Percentiles rank a stretch among this genome's conserved stretches.
These are phyloP conservation scores for Adenanthera pavonina DNA, from an alignment of 306 rosid species.

Conservation along the genomic window DNA sequence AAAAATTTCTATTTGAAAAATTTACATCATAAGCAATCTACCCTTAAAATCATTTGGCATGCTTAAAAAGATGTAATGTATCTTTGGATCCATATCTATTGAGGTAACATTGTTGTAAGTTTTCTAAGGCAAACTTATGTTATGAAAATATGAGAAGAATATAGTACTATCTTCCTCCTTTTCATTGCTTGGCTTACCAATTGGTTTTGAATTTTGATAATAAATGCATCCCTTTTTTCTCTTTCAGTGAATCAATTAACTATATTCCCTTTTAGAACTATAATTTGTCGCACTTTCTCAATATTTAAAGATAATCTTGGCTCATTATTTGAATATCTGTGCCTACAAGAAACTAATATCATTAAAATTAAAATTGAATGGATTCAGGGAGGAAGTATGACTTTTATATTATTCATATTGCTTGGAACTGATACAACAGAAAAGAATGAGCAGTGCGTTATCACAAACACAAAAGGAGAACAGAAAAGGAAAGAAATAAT, in stretches of 20 bases:
- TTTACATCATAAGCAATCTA: not conserved
- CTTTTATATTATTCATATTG: not conserved
- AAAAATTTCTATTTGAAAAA: constrained; percentile 7
- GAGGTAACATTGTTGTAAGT: not conserved
- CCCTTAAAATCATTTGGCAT: not conserved
- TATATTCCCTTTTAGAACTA: not conserved
- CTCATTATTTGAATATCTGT: not conserved
- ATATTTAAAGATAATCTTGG: not conserved
- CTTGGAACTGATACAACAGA: not conserved
- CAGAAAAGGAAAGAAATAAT: too few species aligned
- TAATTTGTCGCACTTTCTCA: not conserved
- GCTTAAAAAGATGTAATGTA: not conserved
- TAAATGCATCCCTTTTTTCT: not conserved
- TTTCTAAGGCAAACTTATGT: not conserved
- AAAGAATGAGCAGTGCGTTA: too few species aligned
- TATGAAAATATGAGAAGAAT: not conserved
- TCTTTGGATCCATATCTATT: not conserved
- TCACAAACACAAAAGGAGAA: too few species aligned
- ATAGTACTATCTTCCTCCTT: not conserved
- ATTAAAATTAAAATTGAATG: not conserved
- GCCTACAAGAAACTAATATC: not conserved
- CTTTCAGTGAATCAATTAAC: not conserved
- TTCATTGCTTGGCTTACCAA: not conserved
- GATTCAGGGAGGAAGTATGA: not conserved
- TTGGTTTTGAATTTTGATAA: not conserved